Percentiles rank a stretch among this genome's conserved stretches.
Evolutionary conservation across 495 filamentous ascomycete genomes (phyloP).

Genomic region (Pyrenula aspistea): DNA sequence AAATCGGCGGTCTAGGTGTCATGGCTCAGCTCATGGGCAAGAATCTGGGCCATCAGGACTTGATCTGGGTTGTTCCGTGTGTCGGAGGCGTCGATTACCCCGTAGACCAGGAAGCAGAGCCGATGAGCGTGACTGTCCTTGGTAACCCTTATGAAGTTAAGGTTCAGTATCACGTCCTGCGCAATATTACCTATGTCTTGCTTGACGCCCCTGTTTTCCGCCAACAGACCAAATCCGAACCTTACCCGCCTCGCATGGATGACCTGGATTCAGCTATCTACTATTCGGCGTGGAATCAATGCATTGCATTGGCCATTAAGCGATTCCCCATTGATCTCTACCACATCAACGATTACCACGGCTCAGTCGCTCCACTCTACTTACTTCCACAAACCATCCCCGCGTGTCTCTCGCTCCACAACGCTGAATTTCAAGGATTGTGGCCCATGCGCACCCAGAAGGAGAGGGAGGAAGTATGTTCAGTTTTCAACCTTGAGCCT

Average conservation of each 20-base stretch:
- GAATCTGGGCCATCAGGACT: slow-evolving; percentile 52
- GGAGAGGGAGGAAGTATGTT: slow-evolving; percentile 57
- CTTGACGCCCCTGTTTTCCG: slow-evolving; percentile 62
- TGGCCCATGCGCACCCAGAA: slow-evolving; percentile 63
- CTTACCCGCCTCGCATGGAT: slow-evolving; percentile 64
- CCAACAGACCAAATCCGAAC: slow-evolving; percentile 52
- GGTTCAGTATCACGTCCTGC: slow-evolving; percentile 51
- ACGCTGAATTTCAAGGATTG: slow-evolving; percentile 64
- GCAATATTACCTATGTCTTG: slow-evolving; percentile 63
- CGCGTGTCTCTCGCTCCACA: slow-evolving; percentile 42
- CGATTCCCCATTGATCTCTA: slow-evolving; percentile 57
- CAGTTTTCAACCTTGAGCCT: slow-evolving; percentile 51
- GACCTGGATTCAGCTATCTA: slow-evolving; percentile 61
- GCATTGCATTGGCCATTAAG: slow-evolving; percentile 50
- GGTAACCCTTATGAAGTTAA: slow-evolving; percentile 51
- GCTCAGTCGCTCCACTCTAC: slow-evolving; percentile 59
- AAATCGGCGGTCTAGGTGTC: slow-evolving; percentile 61
- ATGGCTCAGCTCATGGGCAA: slow-evolving; percentile 63
- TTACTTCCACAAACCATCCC: slow-evolving; percentile 48
- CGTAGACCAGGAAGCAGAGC: slow-evolving; percentile 42
- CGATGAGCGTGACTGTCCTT: slow-evolving; percentile 55
- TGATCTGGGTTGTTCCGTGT: slow-evolving; percentile 70
- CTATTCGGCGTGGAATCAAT: slow-evolving; percentile 66
- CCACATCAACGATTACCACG: slow-evolving; percentile 76
- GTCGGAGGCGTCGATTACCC: slow-evolving; percentile 59